These are phyloP conservation scores for Tylopilus rubrobrunneus DNA, from an alignment of 768 basidiomycete genomes.

Conservation along the genomic window DNA sequence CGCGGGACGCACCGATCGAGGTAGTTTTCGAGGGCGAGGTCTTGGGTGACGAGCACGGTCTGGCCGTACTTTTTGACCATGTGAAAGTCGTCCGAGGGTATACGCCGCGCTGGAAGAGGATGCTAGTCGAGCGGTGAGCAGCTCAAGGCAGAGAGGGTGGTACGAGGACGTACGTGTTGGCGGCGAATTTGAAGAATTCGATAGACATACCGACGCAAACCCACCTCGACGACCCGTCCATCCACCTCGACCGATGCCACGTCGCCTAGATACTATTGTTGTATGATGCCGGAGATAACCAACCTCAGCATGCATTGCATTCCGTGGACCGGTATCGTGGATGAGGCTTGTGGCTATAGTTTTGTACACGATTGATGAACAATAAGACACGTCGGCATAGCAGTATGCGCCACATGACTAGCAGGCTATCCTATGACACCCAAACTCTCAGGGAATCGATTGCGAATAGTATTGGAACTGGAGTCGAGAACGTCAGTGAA, in stretches of 20 bases:
- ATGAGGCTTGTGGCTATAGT: neutral
- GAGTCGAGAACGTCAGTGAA: neutral
- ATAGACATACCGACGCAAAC: slow-evolving; percentile 45
- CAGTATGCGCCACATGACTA: neutral
- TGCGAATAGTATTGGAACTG: slow-evolving; percentile 95
- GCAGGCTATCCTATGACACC: neutral
- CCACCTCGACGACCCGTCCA: slow-evolving; percentile 43
- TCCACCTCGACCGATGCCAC: slow-evolving; percentile 40
- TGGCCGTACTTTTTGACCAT: slow-evolving; percentile 99
- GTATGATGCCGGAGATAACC: neutral
- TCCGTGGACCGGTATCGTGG: neutral
- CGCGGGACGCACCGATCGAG: slow-evolving; percentile 59
- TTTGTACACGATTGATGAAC: neutral
- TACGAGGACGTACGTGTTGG: slow-evolving; percentile 73
- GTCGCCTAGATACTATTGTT: neutral
- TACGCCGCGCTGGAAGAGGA: slow-evolving; percentile 93
- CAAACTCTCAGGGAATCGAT: slow-evolving; percentile 64
- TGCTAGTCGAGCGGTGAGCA: slow-evolving; percentile 47
- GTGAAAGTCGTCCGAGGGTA: slow-evolving; percentile 97
- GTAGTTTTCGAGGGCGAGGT: slow-evolving; percentile 90
- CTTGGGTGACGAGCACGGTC: slow-evolving; percentile 91
- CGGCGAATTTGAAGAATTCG: slow-evolving; percentile 99
- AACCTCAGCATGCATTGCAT: neutral
- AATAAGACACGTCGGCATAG: neutral
- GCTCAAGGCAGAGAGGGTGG: too few species aligned